Evolutionary conservation across 768 basidiomycete species (phyloP), one percentile per base, ranked within the genome.

Genomic region (Nevesoporus exiguus): DNA sequence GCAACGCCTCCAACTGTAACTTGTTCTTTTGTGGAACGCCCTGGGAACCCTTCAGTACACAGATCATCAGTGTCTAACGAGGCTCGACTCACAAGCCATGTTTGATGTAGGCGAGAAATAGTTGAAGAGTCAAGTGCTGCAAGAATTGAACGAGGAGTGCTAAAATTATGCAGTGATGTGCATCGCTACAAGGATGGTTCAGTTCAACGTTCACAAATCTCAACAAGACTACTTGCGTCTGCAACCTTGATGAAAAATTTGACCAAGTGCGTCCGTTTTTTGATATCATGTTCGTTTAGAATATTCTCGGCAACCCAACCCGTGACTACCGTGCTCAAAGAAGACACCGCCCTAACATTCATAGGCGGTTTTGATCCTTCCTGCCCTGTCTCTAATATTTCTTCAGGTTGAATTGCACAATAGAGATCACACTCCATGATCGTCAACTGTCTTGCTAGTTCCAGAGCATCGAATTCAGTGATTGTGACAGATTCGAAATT

Each of bases 221-320:
- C 17, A 15, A 41, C 47, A 13, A 41, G 51, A 52, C 43, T 3
- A 74, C 92, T 72, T 66, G 93, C 92, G 68, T 94, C 90, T 15
- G 90, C 88, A 48, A 97, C 78, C 73, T 96, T 96, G 78, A 97
- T 87, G 66, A 93, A 96, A 71, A 91, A 95, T 71, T 94, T 94
- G 65, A 96, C 79, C 57, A 95, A 65, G 8, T 67, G 54, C 24
- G 85, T 86, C 56, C 94, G 77, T 72, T 85, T 90, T 79, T 92
- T 94, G 61, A 85, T 80, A 71, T 98, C 96, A 49, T 77, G 80
- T 73, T 99, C 96, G 62, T 86, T 86, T 46, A 99, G 73, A 56
- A 99, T 94, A 63, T 88, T 87, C 73, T 98, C 96, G 9, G 94
- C 88, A 29, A 98, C 90, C 91, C 93, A 96, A 5, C 94, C 95